Percentiles rank a stretch among this genome's conserved stretches.
These are phyloP conservation scores for Termitomyces sp. DNA, from an alignment of 768 basidiomycete species.

Conservation along the genomic window DNA sequence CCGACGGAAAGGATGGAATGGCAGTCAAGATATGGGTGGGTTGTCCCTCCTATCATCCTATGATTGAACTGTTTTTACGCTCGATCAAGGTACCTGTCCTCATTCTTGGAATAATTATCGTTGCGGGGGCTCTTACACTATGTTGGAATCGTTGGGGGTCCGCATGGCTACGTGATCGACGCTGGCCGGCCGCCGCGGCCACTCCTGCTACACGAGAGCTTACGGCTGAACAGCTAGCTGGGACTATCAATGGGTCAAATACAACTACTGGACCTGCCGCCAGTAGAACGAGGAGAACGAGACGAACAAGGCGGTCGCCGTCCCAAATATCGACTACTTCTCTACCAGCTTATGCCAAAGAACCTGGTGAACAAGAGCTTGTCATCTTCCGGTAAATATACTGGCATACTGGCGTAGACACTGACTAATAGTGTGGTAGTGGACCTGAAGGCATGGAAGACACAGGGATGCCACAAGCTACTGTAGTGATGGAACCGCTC, in stretches of 20 bases:
- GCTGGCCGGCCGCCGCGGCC: background rate
- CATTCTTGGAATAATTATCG: conserved; percentile 4
- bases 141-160: conserved; percentile 2
- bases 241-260: conserved; percentile 31
- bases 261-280: conserved; percentile 19
- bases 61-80: background rate
- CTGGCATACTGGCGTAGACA: background rate
- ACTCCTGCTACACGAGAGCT: conserved; percentile 28
- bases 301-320: conserved; percentile 57
- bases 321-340: conserved; percentile 80
- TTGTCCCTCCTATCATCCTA: background rate
- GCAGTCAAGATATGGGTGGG: conserved; percentile 15
- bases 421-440: conserved; percentile 23
- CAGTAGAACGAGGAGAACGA: conserved; percentile 26
- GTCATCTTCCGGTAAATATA: conserved; percentile 51
- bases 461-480: conserved; percentile 36
- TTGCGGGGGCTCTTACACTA: background rate
- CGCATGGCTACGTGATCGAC: background rate
- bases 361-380: conserved; percentile 79
- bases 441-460: conserved; percentile 55
- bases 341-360: conserved; percentile 77
- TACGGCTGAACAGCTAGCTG: conserved; percentile 58
- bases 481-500: conserved; percentile 31
- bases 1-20: background rate
- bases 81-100: conserved; percentile 13